phyloP scores from a whole-genome alignment of 2,329 filamentous ascomycete genomes.

The Diaporthe destruens region DNA sequence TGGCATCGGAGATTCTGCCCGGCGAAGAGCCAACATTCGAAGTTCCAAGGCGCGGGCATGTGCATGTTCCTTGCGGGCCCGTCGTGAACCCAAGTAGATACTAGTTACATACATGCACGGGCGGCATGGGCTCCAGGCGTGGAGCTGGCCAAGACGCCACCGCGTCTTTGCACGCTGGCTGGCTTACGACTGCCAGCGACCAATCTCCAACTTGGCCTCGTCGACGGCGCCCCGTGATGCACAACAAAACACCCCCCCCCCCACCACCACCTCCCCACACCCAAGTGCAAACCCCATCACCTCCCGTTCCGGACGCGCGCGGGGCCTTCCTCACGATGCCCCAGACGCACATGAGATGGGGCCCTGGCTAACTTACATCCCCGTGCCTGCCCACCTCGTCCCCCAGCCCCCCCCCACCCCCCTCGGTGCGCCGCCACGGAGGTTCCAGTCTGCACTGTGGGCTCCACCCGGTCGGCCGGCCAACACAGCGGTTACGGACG shows the following conservation, averaged over 20 bases:
- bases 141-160: slow-evolving; percentile 2
- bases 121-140: slow-evolving; percentile 30
- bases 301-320: slow-evolving; percentile 17
- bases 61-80: background rate
- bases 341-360: slow-evolving; percentile 26
- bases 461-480: background rate
- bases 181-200: slow-evolving; percentile 28
- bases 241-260: slow-evolving; percentile 8
- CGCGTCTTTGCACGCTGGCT: background rate
- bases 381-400: too few species aligned
- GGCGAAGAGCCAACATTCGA: slow-evolving; percentile 7
- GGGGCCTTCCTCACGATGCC: slow-evolving; percentile 4
- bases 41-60: background rate
- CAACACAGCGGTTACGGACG: slow-evolving; percentile 14
- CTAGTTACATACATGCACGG: too few species aligned
- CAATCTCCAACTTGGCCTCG: slow-evolving; percentile 30
- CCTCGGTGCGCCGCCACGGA: background rate
- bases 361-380: too few species aligned
- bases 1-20: background rate
- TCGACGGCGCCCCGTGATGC: slow-evolving; percentile 8
- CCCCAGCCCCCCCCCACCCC: too few species aligned
- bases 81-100: background rate
- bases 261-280: too few species aligned
- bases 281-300: slow-evolving; percentile 31
- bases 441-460: background rate